Evolutionary conservation across 2,329 filamentous ascomycete species (phyloP), one percentile per base, ranked within the genome.

Genomic region (Mariannaea elegans): DNA sequence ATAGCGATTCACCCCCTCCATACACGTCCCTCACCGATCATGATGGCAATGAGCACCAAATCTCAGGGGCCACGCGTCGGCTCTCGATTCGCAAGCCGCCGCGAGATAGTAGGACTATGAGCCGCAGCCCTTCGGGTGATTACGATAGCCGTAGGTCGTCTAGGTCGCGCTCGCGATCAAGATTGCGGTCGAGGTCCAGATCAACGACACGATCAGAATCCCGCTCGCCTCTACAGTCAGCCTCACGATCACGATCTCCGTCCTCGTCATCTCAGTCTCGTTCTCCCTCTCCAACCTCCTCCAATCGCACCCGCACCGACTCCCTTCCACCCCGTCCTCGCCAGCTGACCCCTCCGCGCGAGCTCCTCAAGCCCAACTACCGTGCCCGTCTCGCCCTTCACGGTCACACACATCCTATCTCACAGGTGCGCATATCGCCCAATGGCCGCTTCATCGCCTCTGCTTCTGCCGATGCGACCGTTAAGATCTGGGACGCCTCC

Each of bases 391-490:
- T 94, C 64, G 84, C 90, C 18, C 83, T 97, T 18, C 85, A 83
- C 61, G 94, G 93, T 2, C 94, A 98, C 78, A 83, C 86, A 48
- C 88, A 89, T 61, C 89, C 92, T 19, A 87, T 98, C 1, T 91
- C 94, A 2, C 89, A 92, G 53, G 92, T 97, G 47, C 91, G 91
- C 69, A 96, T 97, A 77, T 97, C 94, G 2, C 95, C 94, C 0
- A 90, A 97, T 77, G 93, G 93, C 5, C 85, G 86, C 29, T 95
- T 91, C 87, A 92, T 99, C 65, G 95, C 95, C 18, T 95, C 91
- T 63, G 91, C 90, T 51, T 97, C 93, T 31, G 93, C 94, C 18
- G 95, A 99, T 78, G 90, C 87, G 54, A 95, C 93, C 7, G 86
- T 97, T 72, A 97, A 95, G 76, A 89, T 98, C 59, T 99, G 95